Conservation (phyloP, 2,329 filamentous ascomycete species). For the Hypoxylon sp. region DNA sequence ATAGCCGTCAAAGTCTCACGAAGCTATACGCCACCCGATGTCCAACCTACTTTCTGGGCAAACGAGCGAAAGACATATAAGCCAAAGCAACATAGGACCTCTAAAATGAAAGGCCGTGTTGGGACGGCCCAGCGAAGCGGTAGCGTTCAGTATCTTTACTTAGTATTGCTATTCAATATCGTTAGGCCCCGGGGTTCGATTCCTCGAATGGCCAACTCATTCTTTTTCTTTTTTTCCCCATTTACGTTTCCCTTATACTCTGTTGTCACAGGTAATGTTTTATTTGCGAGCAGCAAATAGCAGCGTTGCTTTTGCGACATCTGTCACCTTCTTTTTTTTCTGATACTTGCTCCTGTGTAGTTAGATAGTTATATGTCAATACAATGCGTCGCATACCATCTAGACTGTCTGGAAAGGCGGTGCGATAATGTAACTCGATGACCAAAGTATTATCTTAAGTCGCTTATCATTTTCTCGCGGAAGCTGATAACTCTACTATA, state of each 20-base stretch:
- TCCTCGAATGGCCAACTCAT: constrained; percentile 8
- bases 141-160: not conserved
- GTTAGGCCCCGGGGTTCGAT: constrained; percentile 26
- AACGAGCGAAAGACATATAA: not conserved
- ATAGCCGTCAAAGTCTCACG: not conserved
- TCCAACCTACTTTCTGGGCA: not conserved
- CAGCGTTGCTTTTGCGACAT: too few relatives aligned
- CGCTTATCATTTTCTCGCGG: too few relatives aligned
- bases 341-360: too few relatives aligned
- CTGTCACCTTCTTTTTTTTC: too few relatives aligned
- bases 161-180: constrained; percentile 2
- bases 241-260: too few relatives aligned
- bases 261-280: not conserved
- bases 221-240: not conserved
- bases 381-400: too few relatives aligned
- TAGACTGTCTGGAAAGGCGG: too few relatives aligned
- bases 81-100: not conserved
- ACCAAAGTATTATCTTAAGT: too few relatives aligned
- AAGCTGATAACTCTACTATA: too few relatives aligned
- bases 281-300: too few relatives aligned
- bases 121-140: not conserved
- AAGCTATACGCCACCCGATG: not conserved
- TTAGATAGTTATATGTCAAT: too few relatives aligned
- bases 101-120: not conserved
- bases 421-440: too few relatives aligned